A percentile compares a stretch with the other conserved stretches of the same genome.
phyloP scores from a whole-genome alignment of 2,329 filamentous ascomycete species.

The Conoideocrella luteorostrata region DNA sequence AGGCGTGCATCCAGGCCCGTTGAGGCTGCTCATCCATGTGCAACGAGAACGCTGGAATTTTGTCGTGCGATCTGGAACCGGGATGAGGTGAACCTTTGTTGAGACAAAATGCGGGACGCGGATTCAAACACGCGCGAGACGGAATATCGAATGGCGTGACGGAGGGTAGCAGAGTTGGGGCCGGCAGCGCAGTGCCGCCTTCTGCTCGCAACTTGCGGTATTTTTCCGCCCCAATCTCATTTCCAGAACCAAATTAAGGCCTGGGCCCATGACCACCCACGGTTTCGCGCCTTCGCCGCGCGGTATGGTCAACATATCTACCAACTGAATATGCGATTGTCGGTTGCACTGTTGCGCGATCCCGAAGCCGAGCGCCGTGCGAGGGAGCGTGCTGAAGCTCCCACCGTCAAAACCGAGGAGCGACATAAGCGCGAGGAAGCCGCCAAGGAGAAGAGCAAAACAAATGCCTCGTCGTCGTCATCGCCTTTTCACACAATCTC shows the following conservation, averaged over 20 bases:
- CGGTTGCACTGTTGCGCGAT: slow-evolving; percentile 53
- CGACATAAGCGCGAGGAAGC: slow-evolving; percentile 50
- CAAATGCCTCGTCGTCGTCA: neutral
- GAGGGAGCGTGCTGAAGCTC: slow-evolving; percentile 56
- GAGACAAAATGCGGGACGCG: slow-evolving; percentile 60
- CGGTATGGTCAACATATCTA: slow-evolving; percentile 58
- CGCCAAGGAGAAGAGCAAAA: slow-evolving; percentile 30
- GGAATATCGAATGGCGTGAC: too few relatives aligned
- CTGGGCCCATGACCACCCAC: slow-evolving; percentile 58
- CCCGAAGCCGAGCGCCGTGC: slow-evolving; percentile 50
- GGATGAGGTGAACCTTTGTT: slow-evolving; percentile 31
- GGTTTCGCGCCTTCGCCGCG: slow-evolving; percentile 55
- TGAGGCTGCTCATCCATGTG: slow-evolving; percentile 26
- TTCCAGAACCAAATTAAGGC: slow-evolving; percentile 57
- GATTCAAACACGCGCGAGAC: slow-evolving; percentile 85
- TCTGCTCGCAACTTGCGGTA: too few relatives aligned
- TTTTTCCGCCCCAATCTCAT: slow-evolving; percentile 14
- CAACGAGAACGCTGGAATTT: slow-evolving; percentile 27
- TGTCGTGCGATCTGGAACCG: slow-evolving; percentile 33
- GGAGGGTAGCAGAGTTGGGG: too few relatives aligned
- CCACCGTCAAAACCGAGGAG: slow-evolving; percentile 60
- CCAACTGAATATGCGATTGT: slow-evolving; percentile 60
- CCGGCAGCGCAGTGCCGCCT: too few relatives aligned
- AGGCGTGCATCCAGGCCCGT: slow-evolving; percentile 11
- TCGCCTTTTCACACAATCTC: too few relatives aligned